phyloP scores from a whole-genome alignment of 2,329 filamentous ascomycete species.

The Penicillium brevicompactum region DNA sequence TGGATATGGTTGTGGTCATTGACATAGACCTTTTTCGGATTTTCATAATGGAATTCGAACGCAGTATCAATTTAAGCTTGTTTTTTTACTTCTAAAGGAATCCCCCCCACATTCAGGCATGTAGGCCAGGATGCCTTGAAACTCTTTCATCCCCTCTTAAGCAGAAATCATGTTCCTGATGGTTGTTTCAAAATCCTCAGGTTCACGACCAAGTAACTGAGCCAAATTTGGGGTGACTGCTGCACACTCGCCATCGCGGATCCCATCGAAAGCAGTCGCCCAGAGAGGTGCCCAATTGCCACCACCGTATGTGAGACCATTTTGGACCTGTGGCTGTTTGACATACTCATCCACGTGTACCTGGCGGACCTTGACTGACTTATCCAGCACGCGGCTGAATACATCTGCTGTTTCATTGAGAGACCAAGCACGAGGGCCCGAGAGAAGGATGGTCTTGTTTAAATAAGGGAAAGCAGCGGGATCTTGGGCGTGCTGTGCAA shows the following conservation, averaged over 20 bases:
- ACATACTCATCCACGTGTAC: conserved; percentile 42
- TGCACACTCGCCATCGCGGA: conserved; percentile 42
- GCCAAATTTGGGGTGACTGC: conserved; percentile 37
- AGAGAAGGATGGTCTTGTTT: conserved; percentile 28
- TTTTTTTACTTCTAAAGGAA: too few relatives aligned
- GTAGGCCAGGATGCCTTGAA: too few relatives aligned
- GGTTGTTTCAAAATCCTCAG: conserved; percentile 38
- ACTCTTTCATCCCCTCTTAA: too few relatives aligned
- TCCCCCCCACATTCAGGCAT: too few relatives aligned
- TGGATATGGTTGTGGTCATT: too few relatives aligned
- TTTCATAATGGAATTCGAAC: too few relatives aligned
- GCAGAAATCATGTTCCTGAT: too few relatives aligned
- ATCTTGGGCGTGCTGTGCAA: conserved; percentile 37
- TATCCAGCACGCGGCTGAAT: conserved; percentile 19
- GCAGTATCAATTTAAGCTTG: too few relatives aligned
- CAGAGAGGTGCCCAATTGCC: conserved; percentile 37
- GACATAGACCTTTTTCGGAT: too few relatives aligned
- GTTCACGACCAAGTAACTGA: conserved; percentile 41
- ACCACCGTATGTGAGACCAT: conserved; percentile 27
- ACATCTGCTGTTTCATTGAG: conserved; percentile 29
- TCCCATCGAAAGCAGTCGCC: conserved; percentile 47
- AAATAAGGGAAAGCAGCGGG: conserved; percentile 21
- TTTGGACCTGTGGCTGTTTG: conserved; percentile 34
- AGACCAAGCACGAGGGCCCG: conserved; percentile 25
- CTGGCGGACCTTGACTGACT: conserved; percentile 27